phyloP scores from a whole-genome alignment of 805 yeast genomes.

The Ogataea henricii region DNA sequence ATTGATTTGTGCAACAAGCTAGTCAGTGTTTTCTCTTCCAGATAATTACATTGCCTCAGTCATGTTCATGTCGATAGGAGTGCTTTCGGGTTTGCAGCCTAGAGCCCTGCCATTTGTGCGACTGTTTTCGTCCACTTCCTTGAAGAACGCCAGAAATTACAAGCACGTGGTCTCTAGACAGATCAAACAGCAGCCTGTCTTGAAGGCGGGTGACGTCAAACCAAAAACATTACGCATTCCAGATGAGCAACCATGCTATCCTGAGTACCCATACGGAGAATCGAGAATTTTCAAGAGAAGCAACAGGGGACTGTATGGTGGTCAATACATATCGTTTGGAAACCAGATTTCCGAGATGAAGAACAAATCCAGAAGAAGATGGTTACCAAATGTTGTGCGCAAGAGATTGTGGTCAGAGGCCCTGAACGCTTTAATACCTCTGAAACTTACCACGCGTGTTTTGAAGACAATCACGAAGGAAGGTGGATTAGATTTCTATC shows the following conservation, averaged over 20 bases:
- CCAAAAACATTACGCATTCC: slow-evolving; percentile 47
- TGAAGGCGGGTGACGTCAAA: slow-evolving; percentile 54
- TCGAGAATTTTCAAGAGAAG: slow-evolving; percentile 78
- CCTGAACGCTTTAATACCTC: slow-evolving; percentile 53
- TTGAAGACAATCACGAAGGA: slow-evolving; percentile 85
- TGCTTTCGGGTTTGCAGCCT: neutral
- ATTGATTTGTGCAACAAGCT: no score
- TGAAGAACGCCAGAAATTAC: slow-evolving; percentile 31
- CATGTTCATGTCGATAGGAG: neutral
- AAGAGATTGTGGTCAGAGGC: slow-evolving; percentile 85
- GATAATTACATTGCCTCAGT: neutral
- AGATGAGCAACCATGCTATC: slow-evolving; percentile 45
- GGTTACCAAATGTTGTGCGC: slow-evolving; percentile 79
- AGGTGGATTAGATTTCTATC: slow-evolving; percentile 91
- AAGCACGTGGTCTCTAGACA: slow-evolving; percentile 50
- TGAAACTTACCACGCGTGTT: slow-evolving; percentile 76
- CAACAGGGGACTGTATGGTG: slow-evolving; percentile 89
- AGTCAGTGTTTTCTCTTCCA: neutral
- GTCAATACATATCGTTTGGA: slow-evolving; percentile 76
- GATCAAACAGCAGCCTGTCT: slow-evolving; percentile 44
- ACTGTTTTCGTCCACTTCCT: slow-evolving; percentile 27
- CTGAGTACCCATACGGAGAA: slow-evolving; percentile 79
- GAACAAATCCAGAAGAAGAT: slow-evolving; percentile 70
- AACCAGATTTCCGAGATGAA: slow-evolving; percentile 74
- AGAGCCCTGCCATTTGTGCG: slow-evolving; percentile 9